Evolutionary conservation across 1,139 yeast genomes (phyloP).

Genomic region (Yamadazyma buinensis): DNA sequence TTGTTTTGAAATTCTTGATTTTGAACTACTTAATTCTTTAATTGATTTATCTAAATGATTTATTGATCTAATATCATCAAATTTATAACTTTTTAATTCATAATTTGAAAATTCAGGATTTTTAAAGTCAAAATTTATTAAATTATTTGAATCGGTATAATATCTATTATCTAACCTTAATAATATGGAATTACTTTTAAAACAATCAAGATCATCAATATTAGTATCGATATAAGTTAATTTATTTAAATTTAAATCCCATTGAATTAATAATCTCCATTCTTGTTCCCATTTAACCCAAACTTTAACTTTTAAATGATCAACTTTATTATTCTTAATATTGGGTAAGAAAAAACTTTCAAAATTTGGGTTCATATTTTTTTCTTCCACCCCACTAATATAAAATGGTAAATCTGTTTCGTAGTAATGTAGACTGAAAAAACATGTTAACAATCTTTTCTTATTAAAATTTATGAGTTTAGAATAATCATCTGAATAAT

Average conservation of each 20-base stretch:
- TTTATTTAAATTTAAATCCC: slow-evolving; percentile 20
- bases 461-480: slow-evolving; percentile 10
- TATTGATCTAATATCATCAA: slow-evolving; percentile 34
- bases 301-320: slow-evolving; percentile 19
- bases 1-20: slow-evolving; percentile 5
- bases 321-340: slow-evolving; percentile 9
- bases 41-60: slow-evolving; percentile 28
- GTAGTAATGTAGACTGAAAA: slow-evolving; percentile 24
- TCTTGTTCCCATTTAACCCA: slow-evolving; percentile 16
- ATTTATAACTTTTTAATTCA: slow-evolving; percentile 15
- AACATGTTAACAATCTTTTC: slow-evolving; percentile 22
- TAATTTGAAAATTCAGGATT: too few species aligned
- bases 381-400: slow-evolving; percentile 30
- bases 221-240: slow-evolving; percentile 14
- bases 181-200: slow-evolving; percentile 23
- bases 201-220: slow-evolving; percentile 16
- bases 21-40: slow-evolving; percentile 25
- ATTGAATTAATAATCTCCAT: slow-evolving; percentile 22
- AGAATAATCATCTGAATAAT: slow-evolving; percentile 8
- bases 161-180: slow-evolving; percentile 21
- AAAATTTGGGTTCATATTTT: slow-evolving; percentile 29
- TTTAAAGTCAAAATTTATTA: too few species aligned
- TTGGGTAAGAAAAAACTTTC: slow-evolving; percentile 26
- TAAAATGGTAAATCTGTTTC: slow-evolving; percentile 20
- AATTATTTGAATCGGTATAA: slow-evolving; percentile 14